Base-by-base conservation (phyloP, 2,329 filamentous ascomycete species). In the Aschersonia sp. region DNA sequence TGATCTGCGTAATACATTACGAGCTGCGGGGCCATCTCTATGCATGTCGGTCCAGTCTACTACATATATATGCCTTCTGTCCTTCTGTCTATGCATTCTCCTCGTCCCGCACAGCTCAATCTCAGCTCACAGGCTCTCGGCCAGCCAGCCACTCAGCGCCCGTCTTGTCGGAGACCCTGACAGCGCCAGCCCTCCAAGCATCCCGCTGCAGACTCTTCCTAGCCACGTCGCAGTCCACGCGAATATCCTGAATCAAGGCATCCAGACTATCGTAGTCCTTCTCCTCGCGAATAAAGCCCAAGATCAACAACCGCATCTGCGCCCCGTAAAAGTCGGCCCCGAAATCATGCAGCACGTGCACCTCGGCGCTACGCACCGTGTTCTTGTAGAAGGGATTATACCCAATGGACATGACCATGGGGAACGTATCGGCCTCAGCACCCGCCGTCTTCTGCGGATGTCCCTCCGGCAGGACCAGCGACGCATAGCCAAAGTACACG, bases 361-460 rank as follows among this genome's bases (percentile, higher is more conserved):
- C 89, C 73, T 95, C 89, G 60, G 92, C 89, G 52, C 79, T 87
- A 52, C 87, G 82, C 44, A 86, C 80, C 4, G 76, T 82, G 73
- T 98, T 97, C 63, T 89, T 89, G 75, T 95, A 98, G 68, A 89
- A 97, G 0, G 92, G 92, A 66, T 97, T 98, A 76, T 89, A 97
- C 43, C 92, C 92, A 55, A 96, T 91, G 51, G 81, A 87, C 82
- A 96, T 85, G 54, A 94, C 89, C 76, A 94, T 92, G 1, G 87
- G 87, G 65, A 83, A 87, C 49, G 92, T 71, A 50, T 62, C 45
- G 48, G 59, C 56, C 50, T 59, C 55, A 41, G 51, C 38, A 28
- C 47, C 46, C 42, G 38, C 2, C 5, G 45, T 20, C 44, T 54
- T 57, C 55, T 75, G 65, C 1, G 75, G 70, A 56, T 77, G 74